A percentile compares a stretch with the other conserved stretches of the same genome.
phyloP scores from a whole-genome alignment of 2,329 filamentous ascomycete genomes.

The Rhynchosporium secalis region DNA sequence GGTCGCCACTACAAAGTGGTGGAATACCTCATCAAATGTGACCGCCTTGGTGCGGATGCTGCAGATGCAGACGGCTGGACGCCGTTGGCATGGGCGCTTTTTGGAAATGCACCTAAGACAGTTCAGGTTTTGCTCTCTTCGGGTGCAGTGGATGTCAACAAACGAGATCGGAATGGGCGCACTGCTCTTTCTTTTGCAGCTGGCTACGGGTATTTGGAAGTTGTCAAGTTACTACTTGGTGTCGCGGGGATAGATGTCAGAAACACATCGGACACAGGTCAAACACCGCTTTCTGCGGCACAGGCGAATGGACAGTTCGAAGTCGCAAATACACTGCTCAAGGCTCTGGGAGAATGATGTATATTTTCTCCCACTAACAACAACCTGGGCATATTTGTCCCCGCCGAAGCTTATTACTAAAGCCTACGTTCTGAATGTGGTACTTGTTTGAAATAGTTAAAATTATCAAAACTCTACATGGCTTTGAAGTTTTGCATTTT shows the following conservation, averaged over 20 bases:
- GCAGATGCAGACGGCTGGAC: constrained; percentile 42
- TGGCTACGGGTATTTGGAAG: constrained; percentile 39
- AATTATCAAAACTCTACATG: too few relatives aligned
- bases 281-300: constrained; percentile 14
- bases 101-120: constrained; percentile 31
- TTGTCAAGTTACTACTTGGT: constrained; percentile 28
- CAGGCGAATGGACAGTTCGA: constrained; percentile 9
- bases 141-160: constrained; percentile 39
- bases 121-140: constrained; percentile 39
- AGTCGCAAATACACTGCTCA: constrained; percentile 17
- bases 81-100: constrained; percentile 42
- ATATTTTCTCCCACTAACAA: neutral
- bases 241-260: constrained; percentile 17
- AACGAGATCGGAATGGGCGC: constrained; percentile 35
- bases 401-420: too few relatives aligned
- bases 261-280: constrained; percentile 13
- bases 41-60: constrained; percentile 38
- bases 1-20: constrained; percentile 35
- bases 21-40: constrained; percentile 36
- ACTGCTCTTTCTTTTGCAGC: constrained; percentile 42
- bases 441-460: too few relatives aligned
- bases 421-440: too few relatives aligned
- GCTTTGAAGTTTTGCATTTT: too few relatives aligned
- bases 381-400: too few relatives aligned
- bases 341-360: neutral